Base-by-base conservation (phyloP, 1,139 yeast genomes). In the Kodamaea suecica region DNA sequence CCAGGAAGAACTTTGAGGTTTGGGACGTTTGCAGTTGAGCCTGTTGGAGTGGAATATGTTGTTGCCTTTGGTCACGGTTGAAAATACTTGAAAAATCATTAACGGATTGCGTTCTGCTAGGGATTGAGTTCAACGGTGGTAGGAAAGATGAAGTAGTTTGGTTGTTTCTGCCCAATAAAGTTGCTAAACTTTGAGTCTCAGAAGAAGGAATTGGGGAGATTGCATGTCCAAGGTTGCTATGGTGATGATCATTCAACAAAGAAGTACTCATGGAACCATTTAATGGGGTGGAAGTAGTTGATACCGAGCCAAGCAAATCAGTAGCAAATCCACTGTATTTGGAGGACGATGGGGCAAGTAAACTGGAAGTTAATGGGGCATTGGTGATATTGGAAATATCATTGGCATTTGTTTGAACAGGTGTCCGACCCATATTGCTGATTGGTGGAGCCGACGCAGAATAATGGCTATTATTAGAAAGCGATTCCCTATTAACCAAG, bases 41-140 rank as follows among this genome's bases (percentile, higher is more conserved):
- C 26, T 23, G 26, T 16, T 9, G 30, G 23, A 23, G 19, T 27
- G 29, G 47, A 30, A 38, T 48, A 9, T 39, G 49, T 12, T 37
- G 49, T 24, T 41, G 49, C 29, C 27, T 40, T 20, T 37, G 50
- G 17, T 42, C 49, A 21, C 54, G 50, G 29, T 40, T 46, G 41
- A 60, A 60, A 35, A 61, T 47, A 42, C 52, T 54, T 23, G 61
- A 55, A 41, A 65, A 70, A 39, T 69, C 75, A 42, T 67, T 65
- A 15, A 65, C 75, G 16, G 67, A 59, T 45, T 65, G 74, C 4
- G 75, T 73, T 30, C 75, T 55, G 42, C 58, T 57, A 2, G 72
- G 73, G 17, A 63, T 50, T 14, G 61, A 48, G 4, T 55, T 47
- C 40, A 49, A 44, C 8, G 59, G 52, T 24, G 57, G 47, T 34